phyloP scores from a whole-genome alignment of 2,329 filamentous ascomycete genomes.

The Cercospora zeae-maydis region DNA sequence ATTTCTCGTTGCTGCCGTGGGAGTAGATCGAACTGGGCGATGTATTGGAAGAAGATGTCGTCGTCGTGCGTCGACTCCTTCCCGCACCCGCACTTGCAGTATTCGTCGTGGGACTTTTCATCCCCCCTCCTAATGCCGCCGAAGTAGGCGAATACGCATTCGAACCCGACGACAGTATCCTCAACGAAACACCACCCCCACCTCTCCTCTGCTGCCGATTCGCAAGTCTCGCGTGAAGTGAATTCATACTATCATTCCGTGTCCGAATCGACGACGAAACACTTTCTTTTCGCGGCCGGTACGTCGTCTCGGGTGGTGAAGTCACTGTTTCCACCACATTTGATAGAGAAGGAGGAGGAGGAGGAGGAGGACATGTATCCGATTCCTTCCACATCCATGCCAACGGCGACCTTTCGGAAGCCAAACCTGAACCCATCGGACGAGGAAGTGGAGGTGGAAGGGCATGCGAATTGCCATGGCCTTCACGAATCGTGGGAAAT shows the following conservation, averaged over 20 bases:
- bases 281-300: conserved; percentile 30
- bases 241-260: conserved; percentile 30
- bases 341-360: too few relatives aligned
- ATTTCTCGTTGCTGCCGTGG: background rate
- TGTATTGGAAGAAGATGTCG: background rate
- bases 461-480: too few relatives aligned
- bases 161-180: conserved; percentile 26
- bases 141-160: background rate
- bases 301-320: conserved; percentile 23
- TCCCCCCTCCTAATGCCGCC: background rate
- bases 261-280: conserved; percentile 27
- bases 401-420: too few relatives aligned
- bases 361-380: background rate
- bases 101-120: background rate
- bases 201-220: conserved; percentile 9
- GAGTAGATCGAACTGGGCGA: background rate
- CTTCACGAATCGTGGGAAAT: conserved; percentile 28
- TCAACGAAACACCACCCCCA: conserved; percentile 21
- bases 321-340: too few relatives aligned
- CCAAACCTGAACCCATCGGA: too few relatives aligned
- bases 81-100: background rate
- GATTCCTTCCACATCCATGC: background rate
- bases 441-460: too few relatives aligned
- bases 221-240: conserved; percentile 16
- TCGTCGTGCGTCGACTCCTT: background rate